These are phyloP conservation scores for Oryza australiensis DNA, from an alignment of 176 grass and related monocot species.

Conservation along the genomic window DNA sequence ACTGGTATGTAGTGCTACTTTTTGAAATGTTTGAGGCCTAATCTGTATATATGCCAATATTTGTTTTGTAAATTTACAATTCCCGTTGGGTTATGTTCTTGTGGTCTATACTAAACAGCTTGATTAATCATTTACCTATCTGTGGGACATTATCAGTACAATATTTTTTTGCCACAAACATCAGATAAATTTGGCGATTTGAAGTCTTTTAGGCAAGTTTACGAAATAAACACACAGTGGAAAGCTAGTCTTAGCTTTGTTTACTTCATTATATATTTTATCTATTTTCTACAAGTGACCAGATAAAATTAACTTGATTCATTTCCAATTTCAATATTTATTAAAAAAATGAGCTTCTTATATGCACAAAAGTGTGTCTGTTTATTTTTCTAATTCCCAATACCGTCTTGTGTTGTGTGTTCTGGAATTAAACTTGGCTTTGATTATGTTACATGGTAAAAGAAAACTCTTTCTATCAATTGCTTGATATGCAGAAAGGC, in stretches of 20 bases:
- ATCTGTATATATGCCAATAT: neutral
- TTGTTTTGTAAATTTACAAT: neutral
- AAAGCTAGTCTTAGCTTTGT: neutral
- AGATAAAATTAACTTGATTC: neutral
- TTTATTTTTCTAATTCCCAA: neutral
- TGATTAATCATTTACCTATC: neutral
- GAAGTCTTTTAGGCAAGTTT: neutral
- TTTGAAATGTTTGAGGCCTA: neutral
- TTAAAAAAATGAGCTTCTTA: neutral
- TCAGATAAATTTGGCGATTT: constrained; percentile 1
- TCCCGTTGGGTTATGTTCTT: constrained; percentile 1
- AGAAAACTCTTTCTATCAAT: neutral
- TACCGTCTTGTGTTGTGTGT: neutral
- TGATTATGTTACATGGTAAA: neutral
- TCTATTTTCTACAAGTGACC: neutral
- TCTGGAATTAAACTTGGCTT: neutral
- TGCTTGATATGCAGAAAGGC: neutral
- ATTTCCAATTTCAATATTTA: neutral
- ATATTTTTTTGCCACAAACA: neutral
- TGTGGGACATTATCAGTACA: neutral
- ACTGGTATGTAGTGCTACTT: constrained; percentile 38
- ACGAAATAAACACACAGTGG: neutral
- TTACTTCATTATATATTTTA: neutral
- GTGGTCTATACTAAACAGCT: neutral
- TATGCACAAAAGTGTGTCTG: neutral